These are phyloP conservation scores for thale cress (Arabidopsis thaliana) DNA, from an alignment of 345 rosid species.

Conservation along the genomic window TAIR10.1 NC_003071.7:16995001-16995500, in stretches of 20 bases:
- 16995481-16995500: slow-evolving; percentile 76
- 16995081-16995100: neutral
- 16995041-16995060: slow-evolving; percentile 14
- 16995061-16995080: slow-evolving; percentile 1
- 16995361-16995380: slow-evolving; percentile 8
- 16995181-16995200: slow-evolving; percentile 2
- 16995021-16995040: slow-evolving; percentile 11
- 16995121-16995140: no score
- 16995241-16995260: neutral
- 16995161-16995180: slow-evolving; percentile 15
- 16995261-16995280: slow-evolving; percentile 4
- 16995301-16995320: neutral
- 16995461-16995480: slow-evolving; percentile 89
- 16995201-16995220: slow-evolving; percentile 6
- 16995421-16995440: slow-evolving; percentile 91
- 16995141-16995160: neutral
- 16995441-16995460: slow-evolving; percentile 77
- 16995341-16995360: slow-evolving; percentile 6
- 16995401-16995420: slow-evolving; percentile 96
- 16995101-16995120: no score
- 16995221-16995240: slow-evolving; percentile 6
- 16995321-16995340: neutral
- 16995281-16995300: slow-evolving; percentile 12
- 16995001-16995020: slow-evolving; percentile 25
- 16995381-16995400: slow-evolving; percentile 93